These are phyloP conservation scores for Fusarium penzigii DNA, from an alignment of 2,329 filamentous ascomycete genomes.

Conservation along the genomic window DNA sequence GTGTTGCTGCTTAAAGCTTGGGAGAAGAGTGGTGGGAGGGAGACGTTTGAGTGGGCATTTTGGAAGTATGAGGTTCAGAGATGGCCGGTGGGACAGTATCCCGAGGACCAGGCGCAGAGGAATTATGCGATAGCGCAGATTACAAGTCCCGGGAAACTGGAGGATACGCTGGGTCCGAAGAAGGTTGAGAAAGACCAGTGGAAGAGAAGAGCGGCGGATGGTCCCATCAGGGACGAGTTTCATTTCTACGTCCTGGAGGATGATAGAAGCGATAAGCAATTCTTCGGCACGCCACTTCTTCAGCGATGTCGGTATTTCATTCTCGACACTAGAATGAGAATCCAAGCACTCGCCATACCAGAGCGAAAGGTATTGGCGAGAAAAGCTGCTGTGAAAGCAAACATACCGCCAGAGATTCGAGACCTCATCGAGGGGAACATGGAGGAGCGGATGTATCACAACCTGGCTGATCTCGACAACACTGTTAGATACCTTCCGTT, in stretches of 20 bases:
- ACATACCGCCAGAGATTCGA: constrained; percentile 3
- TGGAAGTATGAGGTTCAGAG: background rate
- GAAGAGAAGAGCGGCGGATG: background rate
- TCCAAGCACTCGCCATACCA: background rate
- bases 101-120: background rate
- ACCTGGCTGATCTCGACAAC: background rate
- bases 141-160: background rate
- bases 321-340: constrained; percentile 4
- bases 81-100: background rate
- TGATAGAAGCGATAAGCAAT: background rate
- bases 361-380: background rate
- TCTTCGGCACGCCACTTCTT: background rate
- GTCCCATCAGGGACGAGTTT: constrained; percentile 2
- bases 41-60: constrained; percentile 7
- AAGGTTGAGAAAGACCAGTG: background rate
- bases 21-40: background rate
- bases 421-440: background rate
- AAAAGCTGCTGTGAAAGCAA: background rate
- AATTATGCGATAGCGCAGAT: background rate
- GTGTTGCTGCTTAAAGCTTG: background rate
- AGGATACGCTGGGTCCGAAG: background rate
- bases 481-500: background rate
- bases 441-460: background rate
- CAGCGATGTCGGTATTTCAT: constrained; percentile 11
- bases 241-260: background rate